These are phyloP conservation scores for Talaromyces sp. DNA, from an alignment of 2,329 filamentous ascomycete species.

Conservation along the genomic window DNA sequence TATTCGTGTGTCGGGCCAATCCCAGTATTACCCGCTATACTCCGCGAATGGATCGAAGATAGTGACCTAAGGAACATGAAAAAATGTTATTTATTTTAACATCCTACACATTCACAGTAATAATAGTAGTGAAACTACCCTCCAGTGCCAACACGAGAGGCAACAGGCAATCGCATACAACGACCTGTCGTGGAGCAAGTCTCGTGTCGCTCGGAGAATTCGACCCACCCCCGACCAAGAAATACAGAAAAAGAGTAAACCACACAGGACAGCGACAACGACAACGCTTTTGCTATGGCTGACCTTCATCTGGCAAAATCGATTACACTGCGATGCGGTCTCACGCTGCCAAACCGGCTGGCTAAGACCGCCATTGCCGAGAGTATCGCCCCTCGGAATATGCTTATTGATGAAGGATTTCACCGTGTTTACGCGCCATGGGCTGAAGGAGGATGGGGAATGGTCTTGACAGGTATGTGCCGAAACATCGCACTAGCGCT, in stretches of 20 bases:
- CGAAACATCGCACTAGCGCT: not conserved
- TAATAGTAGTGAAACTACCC: not conserved
- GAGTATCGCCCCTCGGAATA: constrained; percentile 1
- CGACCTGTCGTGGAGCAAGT: not conserved
- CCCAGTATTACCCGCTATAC: not conserved
- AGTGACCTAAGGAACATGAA: not conserved
- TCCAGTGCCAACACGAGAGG: not conserved
- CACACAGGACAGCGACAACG: not conserved
- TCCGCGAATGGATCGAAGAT: not conserved
- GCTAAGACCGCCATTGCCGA: constrained; percentile 9
- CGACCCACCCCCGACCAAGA: not conserved
- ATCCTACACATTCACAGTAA: not conserved
- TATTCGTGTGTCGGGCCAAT: too few relatives aligned
- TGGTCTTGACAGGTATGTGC: constrained; percentile 37
- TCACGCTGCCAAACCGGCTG: constrained; percentile 1
- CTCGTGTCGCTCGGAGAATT: not conserved
- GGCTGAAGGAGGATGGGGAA: constrained; percentile 41
- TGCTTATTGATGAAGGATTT: constrained; percentile 12
- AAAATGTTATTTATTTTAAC: not conserved
- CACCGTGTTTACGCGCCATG: constrained; percentile 45
- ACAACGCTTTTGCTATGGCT: not conserved
- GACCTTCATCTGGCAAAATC: constrained; percentile 17
- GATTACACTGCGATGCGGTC: constrained; percentile 5
- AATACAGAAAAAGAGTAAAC: not conserved
- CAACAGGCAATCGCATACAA: not conserved